A percentile compares a stretch with the other conserved stretches of the same genome.
Evolutionary conservation across 306 rosid species (phyloP).

Genomic region (Vicia faba): DNA sequence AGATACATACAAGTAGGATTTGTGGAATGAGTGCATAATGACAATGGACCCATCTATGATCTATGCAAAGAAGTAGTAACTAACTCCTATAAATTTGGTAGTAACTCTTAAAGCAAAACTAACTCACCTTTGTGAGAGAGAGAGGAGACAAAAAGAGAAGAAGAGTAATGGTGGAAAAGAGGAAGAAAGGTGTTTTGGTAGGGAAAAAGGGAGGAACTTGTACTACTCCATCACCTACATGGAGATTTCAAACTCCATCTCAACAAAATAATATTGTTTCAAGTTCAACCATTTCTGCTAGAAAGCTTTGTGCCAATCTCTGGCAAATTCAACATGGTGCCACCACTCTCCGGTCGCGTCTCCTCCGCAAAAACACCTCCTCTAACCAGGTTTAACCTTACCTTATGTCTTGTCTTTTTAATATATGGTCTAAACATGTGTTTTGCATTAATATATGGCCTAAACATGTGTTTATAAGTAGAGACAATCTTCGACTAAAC

Average conservation of each 20-base stretch:
- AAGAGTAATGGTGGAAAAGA: slow-evolving; percentile 55
- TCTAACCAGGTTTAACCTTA: slow-evolving; percentile 48
- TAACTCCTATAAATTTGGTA: slow-evolving; percentile 17
- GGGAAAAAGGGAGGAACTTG: slow-evolving; percentile 57
- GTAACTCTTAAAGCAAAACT: background rate
- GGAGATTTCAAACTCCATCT: slow-evolving; percentile 65
- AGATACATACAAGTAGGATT: background rate
- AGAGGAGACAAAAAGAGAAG: too few species aligned
- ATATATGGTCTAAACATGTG: background rate
- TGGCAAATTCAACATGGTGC: slow-evolving; percentile 55
- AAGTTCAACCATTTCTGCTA: slow-evolving; percentile 56
- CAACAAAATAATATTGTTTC: slow-evolving; percentile 17
- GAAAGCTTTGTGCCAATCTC: slow-evolving; percentile 74
- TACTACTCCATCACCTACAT: slow-evolving; percentile 79
- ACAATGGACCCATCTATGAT: slow-evolving; percentile 23
- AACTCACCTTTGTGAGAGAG: background rate
- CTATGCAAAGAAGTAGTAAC: background rate
- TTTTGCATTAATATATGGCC: background rate
- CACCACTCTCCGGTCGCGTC: slow-evolving; percentile 37
- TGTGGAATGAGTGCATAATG: background rate
- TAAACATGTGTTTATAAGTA: too few species aligned
- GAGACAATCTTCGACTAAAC: too few species aligned
- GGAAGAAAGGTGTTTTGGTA: slow-evolving; percentile 47
- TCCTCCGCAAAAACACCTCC: slow-evolving; percentile 37
- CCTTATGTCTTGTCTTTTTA: background rate